Evolutionary conservation across 2,329 filamentous ascomycete genomes (phyloP).

Genomic region (Claviceps humidiphila): DNA sequence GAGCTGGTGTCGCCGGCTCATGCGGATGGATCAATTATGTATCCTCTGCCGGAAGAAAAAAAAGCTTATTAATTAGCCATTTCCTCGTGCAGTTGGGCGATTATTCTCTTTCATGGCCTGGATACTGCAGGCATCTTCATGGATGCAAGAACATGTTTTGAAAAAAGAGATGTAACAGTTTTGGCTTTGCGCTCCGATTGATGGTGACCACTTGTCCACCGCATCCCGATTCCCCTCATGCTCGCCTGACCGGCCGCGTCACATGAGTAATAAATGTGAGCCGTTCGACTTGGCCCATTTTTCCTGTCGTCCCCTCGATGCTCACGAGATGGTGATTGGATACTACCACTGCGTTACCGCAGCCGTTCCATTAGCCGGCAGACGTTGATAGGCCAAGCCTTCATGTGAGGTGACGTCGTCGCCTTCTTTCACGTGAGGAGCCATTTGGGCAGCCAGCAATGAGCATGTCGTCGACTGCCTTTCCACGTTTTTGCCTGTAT

Average conservation of each 20-base stretch:
- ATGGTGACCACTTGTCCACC: neutral
- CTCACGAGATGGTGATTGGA: neutral
- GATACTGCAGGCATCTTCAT: neutral
- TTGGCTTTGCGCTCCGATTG: neutral
- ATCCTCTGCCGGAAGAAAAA: neutral
- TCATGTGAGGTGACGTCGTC: neutral
- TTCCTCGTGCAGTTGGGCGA: neutral
- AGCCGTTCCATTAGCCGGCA: neutral
- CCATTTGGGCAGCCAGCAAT: neutral
- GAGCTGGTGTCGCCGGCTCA: constrained; percentile 1
- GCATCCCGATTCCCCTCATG: neutral
- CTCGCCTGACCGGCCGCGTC: neutral
- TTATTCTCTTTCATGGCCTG: neutral
- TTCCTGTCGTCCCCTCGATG: neutral
- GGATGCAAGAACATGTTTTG: neutral
- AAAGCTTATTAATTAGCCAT: neutral
- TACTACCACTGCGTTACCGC: neutral
- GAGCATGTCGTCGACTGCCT: neutral
- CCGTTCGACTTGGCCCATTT: neutral
- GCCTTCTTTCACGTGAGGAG: neutral
- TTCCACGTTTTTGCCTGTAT: neutral
- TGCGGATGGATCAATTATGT: too few relatives aligned
- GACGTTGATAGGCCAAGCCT: neutral
- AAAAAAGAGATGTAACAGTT: neutral
- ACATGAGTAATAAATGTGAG: too few relatives aligned